Evolutionary conservation across 2,329 filamentous ascomycete species (phyloP).

Genomic region (Fonsecaea multimorphosa): DNA sequence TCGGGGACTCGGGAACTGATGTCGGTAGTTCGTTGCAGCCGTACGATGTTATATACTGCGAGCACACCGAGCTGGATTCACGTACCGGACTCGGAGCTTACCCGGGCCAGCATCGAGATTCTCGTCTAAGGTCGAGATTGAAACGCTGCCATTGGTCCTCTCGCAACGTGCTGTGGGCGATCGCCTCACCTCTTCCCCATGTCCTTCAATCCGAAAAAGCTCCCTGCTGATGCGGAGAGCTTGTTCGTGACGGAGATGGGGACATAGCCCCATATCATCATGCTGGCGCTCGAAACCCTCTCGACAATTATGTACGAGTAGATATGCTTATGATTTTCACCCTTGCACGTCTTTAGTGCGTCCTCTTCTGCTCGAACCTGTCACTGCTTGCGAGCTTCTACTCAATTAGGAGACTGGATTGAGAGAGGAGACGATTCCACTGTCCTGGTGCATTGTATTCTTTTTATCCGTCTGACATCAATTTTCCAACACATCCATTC

Average conservation of each 20-base stretch:
- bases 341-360: neutral
- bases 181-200: neutral
- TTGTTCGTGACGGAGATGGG: slow-evolving; percentile 4
- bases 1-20: neutral
- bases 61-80: neutral
- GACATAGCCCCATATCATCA: neutral
- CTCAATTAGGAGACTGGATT: neutral
- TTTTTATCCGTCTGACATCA: neutral
- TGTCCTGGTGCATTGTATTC: neutral
- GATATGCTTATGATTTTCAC: neutral
- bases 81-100: neutral
- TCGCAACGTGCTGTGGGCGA: neutral
- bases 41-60: neutral
- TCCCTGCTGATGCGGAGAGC: slow-evolving; percentile 22
- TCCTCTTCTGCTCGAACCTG: neutral
- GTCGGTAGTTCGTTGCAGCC: neutral
- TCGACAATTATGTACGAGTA: neutral
- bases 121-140: neutral
- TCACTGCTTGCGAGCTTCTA: neutral
- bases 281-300: neutral
- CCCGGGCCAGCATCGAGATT: neutral
- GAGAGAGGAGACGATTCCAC: neutral
- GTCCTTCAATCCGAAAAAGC: slow-evolving; percentile 7
- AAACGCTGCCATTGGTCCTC: neutral
- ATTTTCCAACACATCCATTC: neutral